A percentile compares a stretch with the other conserved stretches of the same genome.
phyloP scores from a whole-genome alignment of 495 filamentous ascomycete genomes.

The Tuber indicum region DNA sequence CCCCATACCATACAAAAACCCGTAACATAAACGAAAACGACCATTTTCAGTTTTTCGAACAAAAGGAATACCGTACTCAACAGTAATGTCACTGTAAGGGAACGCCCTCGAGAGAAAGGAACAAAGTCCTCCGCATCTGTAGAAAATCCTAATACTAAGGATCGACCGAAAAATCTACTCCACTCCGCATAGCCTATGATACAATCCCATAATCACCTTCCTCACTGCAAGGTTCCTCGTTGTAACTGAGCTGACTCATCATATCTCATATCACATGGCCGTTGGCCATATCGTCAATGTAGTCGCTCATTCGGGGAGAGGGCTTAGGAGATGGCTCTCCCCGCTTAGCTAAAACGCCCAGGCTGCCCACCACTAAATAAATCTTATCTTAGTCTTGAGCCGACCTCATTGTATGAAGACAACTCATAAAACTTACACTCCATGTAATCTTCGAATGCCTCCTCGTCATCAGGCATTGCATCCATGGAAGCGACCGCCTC shows the following conservation, averaged over 20 bases:
- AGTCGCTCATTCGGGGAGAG: conserved; percentile 20
- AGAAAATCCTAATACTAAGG: neutral
- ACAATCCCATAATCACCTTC: neutral
- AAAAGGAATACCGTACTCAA: neutral
- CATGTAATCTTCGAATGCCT: conserved; percentile 50
- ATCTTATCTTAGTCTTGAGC: neutral
- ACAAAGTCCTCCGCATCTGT: neutral
- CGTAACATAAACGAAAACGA: neutral
- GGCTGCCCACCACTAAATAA: conserved; percentile 44
- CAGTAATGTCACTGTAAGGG: neutral
- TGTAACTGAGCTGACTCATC: neutral
- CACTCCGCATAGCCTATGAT: neutral
- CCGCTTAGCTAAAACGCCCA: conserved; percentile 48
- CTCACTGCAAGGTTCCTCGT: neutral
- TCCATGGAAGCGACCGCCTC: conserved; percentile 87
- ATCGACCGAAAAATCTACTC: neutral
- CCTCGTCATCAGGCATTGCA: conserved; percentile 74
- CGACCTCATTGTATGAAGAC: neutral
- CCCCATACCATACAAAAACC: neutral
- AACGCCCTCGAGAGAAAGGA: neutral
- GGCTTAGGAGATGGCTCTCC: conserved; percentile 37
- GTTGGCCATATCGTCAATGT: conserved; percentile 12
- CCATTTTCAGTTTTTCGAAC: neutral
- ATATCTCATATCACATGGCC: conserved; percentile 17
- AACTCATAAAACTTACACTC: conserved; percentile 29